Evolutionary conservation across 345 rosid species (phyloP).

Genomic region (Carallia brachiata): DNA sequence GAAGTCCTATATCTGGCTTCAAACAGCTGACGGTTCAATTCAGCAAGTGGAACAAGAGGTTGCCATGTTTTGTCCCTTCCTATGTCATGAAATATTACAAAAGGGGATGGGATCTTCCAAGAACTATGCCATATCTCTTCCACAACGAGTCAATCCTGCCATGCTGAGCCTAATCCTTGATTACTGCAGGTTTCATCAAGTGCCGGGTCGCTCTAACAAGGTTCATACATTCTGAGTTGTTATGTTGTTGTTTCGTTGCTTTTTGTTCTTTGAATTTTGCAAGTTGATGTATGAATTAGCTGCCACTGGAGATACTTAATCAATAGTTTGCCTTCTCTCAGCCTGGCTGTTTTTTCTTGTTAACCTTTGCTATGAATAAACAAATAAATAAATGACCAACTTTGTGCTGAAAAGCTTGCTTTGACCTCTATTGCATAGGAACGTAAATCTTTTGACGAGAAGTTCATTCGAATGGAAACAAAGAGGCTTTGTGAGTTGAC

Average conservation of each 20-base stretch:
- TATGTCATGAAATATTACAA: slow-evolving; percentile 27
- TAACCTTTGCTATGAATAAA: neutral
- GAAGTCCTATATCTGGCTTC: slow-evolving; percentile 32
- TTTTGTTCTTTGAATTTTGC: neutral
- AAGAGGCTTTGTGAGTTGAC: slow-evolving; percentile 90
- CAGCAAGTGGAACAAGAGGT: slow-evolving; percentile 36
- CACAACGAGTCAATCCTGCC: slow-evolving; percentile 73
- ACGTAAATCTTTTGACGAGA: slow-evolving; percentile 77
- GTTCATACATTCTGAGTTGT: slow-evolving; percentile 18
- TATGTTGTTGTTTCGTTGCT: neutral
- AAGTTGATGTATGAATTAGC: neutral
- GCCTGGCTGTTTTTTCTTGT: neutral
- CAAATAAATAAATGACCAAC: neutral
- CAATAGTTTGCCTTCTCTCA: neutral
- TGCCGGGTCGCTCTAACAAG: slow-evolving; percentile 84
- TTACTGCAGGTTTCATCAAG: slow-evolving; percentile 89
- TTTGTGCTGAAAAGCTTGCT: neutral
- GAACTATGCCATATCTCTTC: slow-evolving; percentile 73
- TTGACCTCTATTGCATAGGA: slow-evolving; percentile 41
- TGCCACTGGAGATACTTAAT: neutral
- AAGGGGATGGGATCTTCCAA: slow-evolving; percentile 84
- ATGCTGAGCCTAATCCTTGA: slow-evolving; percentile 79
- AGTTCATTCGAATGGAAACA: slow-evolving; percentile 81
- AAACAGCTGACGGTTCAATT: slow-evolving; percentile 28
- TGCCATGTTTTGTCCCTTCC: slow-evolving; percentile 34